Evolutionary conservation across 2,329 filamentous ascomycete genomes (phyloP), one percentile per base, ranked within the genome.

Genomic region (Lachnum nothofagi): DNA sequence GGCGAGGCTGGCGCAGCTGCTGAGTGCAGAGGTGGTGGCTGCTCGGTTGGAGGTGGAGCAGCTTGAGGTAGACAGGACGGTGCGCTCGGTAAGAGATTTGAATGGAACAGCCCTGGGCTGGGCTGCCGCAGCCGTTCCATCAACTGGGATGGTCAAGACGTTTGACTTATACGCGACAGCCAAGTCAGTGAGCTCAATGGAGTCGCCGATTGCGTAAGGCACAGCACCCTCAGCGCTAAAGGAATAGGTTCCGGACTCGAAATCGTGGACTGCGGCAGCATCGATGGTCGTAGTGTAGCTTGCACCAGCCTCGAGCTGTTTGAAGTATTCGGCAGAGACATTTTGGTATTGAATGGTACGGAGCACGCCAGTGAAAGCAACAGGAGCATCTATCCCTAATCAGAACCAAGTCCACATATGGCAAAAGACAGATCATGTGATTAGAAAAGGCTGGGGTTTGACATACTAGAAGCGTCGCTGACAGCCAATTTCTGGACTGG

Each of bases 81-180:
- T 74, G 42, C 81, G 80, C 65, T 78, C 78, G 35, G 66, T 60
- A 52, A 70, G 60, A 51, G 62, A 52, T 9, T 60, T 59, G 5
- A 46, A 50, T 38, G 62, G 64, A 44, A 78, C 75, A 10, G 73
- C 67, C 12, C 72, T 70, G 54, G 73, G 69, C 41, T 74, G 70
- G 29, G 72, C 68, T 39, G 72, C 71, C 8, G 83, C 82, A 42
- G 74, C 63, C 9, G 67, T 67, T 16, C 77, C 80, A 54, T 86
- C 75, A 35, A 87, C 70, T 5, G 72, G 66, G 52, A 83, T 70
- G 44, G 71, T 72, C 41, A 86, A 65, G 14, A 72, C 70, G 67
- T 86, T 85, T 61, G 78, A 81, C 44, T 72, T 67, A 67, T 77
- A 86, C 9, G 73, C 64, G 2, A 85, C 63, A 38, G 72, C 74